Percentiles rank a stretch among this genome's conserved stretches.
Conservation (phyloP, 2,329 filamentous ascomycete genomes). For the Emmonsia crescens region DNA sequence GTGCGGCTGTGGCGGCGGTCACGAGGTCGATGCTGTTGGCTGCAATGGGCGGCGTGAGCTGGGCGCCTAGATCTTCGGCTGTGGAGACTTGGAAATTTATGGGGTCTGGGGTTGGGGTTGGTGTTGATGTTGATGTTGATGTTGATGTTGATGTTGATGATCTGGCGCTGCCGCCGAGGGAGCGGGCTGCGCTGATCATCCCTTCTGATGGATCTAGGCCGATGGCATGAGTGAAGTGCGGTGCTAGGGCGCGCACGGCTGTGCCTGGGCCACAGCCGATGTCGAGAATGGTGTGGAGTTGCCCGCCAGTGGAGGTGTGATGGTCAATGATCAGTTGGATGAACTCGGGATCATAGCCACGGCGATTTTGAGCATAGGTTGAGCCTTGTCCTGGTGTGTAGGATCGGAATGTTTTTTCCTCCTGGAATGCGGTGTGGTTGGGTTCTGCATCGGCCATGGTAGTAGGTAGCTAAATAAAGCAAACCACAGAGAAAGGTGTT, state of each 20-base stretch:
- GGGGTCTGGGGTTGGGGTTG: constrained; percentile 8
- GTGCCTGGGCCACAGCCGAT: constrained; percentile 49
- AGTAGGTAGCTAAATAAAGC: too few species aligned
- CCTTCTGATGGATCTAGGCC: constrained; percentile 43
- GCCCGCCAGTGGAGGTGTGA: constrained; percentile 39
- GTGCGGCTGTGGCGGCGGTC: constrained; percentile 41
- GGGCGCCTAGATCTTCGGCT: constrained; percentile 36
- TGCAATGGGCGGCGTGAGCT: constrained; percentile 19
- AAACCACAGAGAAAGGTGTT: not conserved
- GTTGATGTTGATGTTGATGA: constrained; percentile 13
- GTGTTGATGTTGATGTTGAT: constrained; percentile 15
- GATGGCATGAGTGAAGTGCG: constrained; percentile 36
- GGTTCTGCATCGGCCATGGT: not conserved
- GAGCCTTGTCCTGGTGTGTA: constrained; percentile 18
- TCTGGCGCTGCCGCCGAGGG: constrained; percentile 24
- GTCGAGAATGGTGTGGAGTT: constrained; percentile 38
- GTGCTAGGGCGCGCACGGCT: constrained; percentile 37
- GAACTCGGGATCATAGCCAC: constrained; percentile 41
- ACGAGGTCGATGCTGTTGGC: constrained; percentile 40
- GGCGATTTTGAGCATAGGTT: constrained; percentile 32
- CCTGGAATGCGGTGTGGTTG: not conserved
- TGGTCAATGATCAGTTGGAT: constrained; percentile 39
- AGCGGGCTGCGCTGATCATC: constrained; percentile 43
- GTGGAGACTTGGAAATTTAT: constrained; percentile 35
- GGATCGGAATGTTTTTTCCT: constrained; percentile 16